Evolutionary conservation across 352 stramenopile species (phyloP), one percentile per base, ranked within the genome.

Genomic region (Phytopythium oedochilum): DNA sequence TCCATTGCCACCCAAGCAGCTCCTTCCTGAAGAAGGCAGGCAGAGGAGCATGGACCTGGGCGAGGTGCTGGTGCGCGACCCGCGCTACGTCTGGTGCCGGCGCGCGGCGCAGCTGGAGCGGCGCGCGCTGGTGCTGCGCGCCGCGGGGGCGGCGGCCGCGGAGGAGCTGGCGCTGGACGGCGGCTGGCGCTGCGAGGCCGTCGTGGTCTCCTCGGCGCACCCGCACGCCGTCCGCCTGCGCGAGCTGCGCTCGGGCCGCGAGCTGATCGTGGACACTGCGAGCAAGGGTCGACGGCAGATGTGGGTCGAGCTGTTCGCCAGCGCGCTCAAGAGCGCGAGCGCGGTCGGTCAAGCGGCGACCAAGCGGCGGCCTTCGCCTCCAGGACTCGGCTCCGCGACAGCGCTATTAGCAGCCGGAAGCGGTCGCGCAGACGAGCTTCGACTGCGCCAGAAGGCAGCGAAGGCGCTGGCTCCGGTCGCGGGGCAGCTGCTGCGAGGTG

Each of bases 181-280:
- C 3, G 64, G 68, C 2, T 63, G 75, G 28, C 60, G 51, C 12
- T 86, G 73, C 25, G 76, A 86, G 35, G 64, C 63, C 7, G 66
- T 84, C n/a, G 76, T 86, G 20, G 76, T 86, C 31, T 86, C 76
- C 2, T 78, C 76, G 2, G 76, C 74, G 35, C 76, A 86, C 54
- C 57, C 80, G 69, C 69, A 86, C 52, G 77, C 73, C 26, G 71
- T 84, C 54, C 71, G 65, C 23, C 68, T 86, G 4, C 47, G 67
- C 5, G 66, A 86, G 29, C 59, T 81, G 18, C 63, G 74, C 40
- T 70, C 63, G 0, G 69, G 61, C 8, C 60, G 63, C 15, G 66
- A 84, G 59, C 76, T 75, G 40, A 53, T 86, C 5, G 53, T 86
- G 25, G 76, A 86, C 53, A 62, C 62, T 15, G 56, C 52, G 4